phyloP scores from a whole-genome alignment of 495 filamentous ascomycete genomes.

The Clavariopsis aquatica region DNA sequence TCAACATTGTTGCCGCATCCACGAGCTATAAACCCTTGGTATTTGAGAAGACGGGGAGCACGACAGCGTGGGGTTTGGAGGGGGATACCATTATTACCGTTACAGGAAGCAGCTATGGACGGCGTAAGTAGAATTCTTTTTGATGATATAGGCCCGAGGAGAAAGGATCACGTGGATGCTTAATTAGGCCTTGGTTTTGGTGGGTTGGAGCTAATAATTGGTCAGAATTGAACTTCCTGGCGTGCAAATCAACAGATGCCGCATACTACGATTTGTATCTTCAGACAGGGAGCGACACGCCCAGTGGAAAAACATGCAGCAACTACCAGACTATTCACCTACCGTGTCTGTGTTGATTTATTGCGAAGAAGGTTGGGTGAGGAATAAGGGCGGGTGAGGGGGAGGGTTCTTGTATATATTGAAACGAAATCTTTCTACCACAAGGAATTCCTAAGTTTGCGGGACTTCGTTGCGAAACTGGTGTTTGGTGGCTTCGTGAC shows the following conservation, averaged over 20 bases:
- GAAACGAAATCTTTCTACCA: too few species aligned
- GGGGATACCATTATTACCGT: conserved; percentile 57
- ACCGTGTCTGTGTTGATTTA: conserved; percentile 50
- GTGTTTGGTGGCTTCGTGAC: too few species aligned
- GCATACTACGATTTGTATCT: conserved; percentile 54
- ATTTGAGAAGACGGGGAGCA: conserved; percentile 44
- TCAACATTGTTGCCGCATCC: conserved; percentile 49
- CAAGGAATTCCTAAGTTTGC: too few species aligned
- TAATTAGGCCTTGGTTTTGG: too few species aligned
- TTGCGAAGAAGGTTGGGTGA: too few species aligned
- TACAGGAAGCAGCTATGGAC: conserved; percentile 49
- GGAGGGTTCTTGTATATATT: background rate
- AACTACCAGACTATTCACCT: conserved; percentile 57
- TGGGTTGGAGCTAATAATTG: background rate
- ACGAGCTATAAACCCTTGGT: conserved; percentile 54
- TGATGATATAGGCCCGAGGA: too few species aligned
- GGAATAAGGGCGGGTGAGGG: background rate
- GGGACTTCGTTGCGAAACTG: too few species aligned
- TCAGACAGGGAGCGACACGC: conserved; percentile 53
- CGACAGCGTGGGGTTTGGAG: conserved; percentile 54
- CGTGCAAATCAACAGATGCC: conserved; percentile 45
- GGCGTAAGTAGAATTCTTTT: conserved; percentile 33
- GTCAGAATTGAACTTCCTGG: conserved; percentile 53
- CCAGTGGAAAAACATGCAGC: conserved; percentile 51
- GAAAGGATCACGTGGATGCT: conserved; percentile 1